These are phyloP conservation scores for Xylaria curta DNA, from an alignment of 495 filamentous ascomycete species.

Conservation along the genomic window DNA sequence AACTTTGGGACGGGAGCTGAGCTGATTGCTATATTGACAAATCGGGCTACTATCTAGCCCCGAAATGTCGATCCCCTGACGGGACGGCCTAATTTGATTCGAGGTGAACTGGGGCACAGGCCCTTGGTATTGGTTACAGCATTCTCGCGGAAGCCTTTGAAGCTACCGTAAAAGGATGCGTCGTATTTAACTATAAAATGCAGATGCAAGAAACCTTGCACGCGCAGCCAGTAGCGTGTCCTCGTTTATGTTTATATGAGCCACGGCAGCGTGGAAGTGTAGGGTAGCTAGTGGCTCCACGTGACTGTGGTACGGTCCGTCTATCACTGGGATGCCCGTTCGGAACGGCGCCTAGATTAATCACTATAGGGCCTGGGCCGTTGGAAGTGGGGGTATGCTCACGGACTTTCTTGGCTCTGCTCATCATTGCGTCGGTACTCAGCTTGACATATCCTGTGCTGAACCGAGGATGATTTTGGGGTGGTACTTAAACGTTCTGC, in stretches of 20 bases:
- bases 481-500: neutral
- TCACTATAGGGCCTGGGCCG: conserved; percentile 6
- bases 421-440: neutral
- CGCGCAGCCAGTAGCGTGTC: conserved; percentile 10
- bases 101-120: neutral
- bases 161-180: conserved; percentile 7
- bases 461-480: neutral
- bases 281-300: conserved; percentile 16
- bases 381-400: neutral
- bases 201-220: conserved; percentile 16
- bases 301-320: conserved; percentile 1
- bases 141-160: conserved; percentile 3
- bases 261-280: neutral
- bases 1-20: conserved; percentile 6
- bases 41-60: conserved; percentile 14
- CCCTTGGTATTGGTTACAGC: conserved; percentile 5
- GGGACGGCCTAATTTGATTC: conserved; percentile 5
- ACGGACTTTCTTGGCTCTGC: conserved; percentile 20
- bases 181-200: conserved; percentile 11
- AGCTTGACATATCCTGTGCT: neutral
- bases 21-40: conserved; percentile 15
- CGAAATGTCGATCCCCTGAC: conserved; percentile 11
- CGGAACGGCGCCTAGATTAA: conserved; percentile 10
- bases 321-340: conserved; percentile 6
- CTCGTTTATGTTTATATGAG: conserved; percentile 7